These are phyloP conservation scores for Thalassiosira profunda DNA, from an alignment of 108 stramenopile species.

Conservation along the genomic window DNA sequence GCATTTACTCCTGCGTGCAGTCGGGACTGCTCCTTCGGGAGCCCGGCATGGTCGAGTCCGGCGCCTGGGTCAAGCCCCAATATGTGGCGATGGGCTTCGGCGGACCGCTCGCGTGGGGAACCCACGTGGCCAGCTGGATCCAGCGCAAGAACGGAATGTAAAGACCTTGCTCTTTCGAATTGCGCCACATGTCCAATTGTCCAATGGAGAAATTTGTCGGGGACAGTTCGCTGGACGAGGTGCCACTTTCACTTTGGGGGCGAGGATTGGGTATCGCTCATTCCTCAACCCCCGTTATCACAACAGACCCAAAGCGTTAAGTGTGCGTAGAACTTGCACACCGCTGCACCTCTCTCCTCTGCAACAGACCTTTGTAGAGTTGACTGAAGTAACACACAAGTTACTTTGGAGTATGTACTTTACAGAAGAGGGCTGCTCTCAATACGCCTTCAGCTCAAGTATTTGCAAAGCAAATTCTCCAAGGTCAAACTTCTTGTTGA, in stretches of 20 bases:
- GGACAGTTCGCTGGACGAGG: background rate
- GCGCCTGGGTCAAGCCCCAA: slow-evolving; percentile 94
- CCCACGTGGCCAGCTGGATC: slow-evolving; percentile 93
- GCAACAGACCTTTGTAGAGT: too few species aligned
- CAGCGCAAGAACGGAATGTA: slow-evolving; percentile 96
- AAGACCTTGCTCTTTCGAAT: slow-evolving; percentile 39
- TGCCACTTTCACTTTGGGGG: too few species aligned
- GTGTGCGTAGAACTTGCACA: too few species aligned
- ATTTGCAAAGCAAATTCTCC: slow-evolving; percentile 67
- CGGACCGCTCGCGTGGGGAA: slow-evolving; percentile 94
- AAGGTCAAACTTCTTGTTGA: slow-evolving; percentile 62
- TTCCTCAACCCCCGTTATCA: too few species aligned
- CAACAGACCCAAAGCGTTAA: too few species aligned
- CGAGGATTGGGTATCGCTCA: too few species aligned
- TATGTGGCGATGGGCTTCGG: slow-evolving; percentile 85
- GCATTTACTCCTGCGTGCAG: slow-evolving; percentile 71
- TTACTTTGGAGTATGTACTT: too few species aligned
- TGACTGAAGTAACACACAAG: too few species aligned
- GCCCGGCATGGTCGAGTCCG: slow-evolving; percentile 86
- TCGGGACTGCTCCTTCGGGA: slow-evolving; percentile 74
- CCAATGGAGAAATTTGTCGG: background rate
- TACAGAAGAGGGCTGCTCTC: background rate
- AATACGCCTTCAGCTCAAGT: slow-evolving; percentile 61
- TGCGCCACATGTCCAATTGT: background rate
- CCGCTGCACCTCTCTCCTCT: too few species aligned